Conservation (phyloP, 2,329 filamentous ascomycete genomes). For the Talaromyces sp. region DNA sequence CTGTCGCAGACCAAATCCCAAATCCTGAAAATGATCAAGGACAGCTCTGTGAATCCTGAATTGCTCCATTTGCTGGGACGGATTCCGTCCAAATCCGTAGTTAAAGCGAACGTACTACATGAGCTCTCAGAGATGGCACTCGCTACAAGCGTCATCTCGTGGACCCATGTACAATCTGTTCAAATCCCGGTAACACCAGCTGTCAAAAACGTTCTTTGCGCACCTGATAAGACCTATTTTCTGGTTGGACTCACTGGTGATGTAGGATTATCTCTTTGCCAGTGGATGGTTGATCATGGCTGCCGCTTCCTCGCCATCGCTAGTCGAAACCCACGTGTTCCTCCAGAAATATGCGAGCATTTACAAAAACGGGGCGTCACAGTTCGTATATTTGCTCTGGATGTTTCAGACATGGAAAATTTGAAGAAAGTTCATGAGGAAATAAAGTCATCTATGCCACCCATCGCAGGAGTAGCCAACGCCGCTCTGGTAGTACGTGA, state of each 20-base stretch:
- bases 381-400: neutral
- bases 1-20: neutral
- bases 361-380: neutral
- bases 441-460: slow-evolving; percentile 19
- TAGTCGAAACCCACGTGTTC: slow-evolving; percentile 26
- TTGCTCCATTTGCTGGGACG: neutral
- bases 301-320: slow-evolving; percentile 27
- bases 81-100: neutral
- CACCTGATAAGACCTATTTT: slow-evolving; percentile 26
- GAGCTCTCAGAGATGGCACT: neutral
- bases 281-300: slow-evolving; percentile 30
- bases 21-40: neutral
- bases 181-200: neutral
- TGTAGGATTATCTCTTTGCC: slow-evolving; percentile 27
- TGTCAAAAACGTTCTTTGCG: slow-evolving; percentile 16
- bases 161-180: neutral
- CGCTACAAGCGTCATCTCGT: slow-evolving; percentile 1
- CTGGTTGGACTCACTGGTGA: slow-evolving; percentile 28
- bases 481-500: slow-evolving; percentile 37
- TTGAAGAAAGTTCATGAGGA: neutral
- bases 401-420: slow-evolving; percentile 2
- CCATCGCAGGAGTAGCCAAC: slow-evolving; percentile 34
- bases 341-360: neutral
- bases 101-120: neutral
- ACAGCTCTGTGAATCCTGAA: neutral